Evolutionary conservation across 345 rosid genomes (phyloP), one percentile per base, ranked within the genome.

Genomic region (Salix arbutifolia): DNA sequence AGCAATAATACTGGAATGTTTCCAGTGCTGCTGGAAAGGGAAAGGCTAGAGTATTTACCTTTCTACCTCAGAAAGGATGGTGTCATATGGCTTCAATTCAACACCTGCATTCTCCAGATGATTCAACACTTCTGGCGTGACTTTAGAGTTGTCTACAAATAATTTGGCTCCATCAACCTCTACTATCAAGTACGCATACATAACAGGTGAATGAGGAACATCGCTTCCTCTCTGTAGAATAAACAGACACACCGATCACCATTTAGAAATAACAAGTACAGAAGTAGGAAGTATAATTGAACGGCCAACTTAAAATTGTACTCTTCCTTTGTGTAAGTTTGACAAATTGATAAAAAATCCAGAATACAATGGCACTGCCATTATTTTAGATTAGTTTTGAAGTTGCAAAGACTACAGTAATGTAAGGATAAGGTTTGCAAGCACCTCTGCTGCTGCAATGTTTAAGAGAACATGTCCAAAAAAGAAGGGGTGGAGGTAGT

Each of bases 151-250:
- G 81, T 91, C 97, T 26, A 90, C 77, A 80, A 93, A 91, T 74
- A 95, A 77, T 74, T 85, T 85, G 75, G 97, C 94, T 66, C 82
- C 81, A 80, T 88, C 90, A 70, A 86, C 80, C 86, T 86, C 96
- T 66, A 95, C 92, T 23, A 90, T 85, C 72, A 95, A 80, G 86
- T 95, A 93, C 38, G 97, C 94, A 80, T 95, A 95, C 89, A 85
- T 89, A 73, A 95, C 97, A 71, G 99, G 97, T n/a, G 97, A 93
- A 88, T 95, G 91, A 76, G 97, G 97, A 85, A 93, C 90, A 84
- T 95, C 99, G 38, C 88, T 83, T 81, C 97, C 99, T 87, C 99
- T 90, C 99, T 95, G 88, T 86, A 87, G 82, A 75, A 74, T 70
- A 70, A 76, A 70, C 48, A 65, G 30, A 58, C n/a, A 31, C 30